phyloP scores from a whole-genome alignment of 2,329 filamentous ascomycete genomes.

The Fusarium sp. region DNA sequence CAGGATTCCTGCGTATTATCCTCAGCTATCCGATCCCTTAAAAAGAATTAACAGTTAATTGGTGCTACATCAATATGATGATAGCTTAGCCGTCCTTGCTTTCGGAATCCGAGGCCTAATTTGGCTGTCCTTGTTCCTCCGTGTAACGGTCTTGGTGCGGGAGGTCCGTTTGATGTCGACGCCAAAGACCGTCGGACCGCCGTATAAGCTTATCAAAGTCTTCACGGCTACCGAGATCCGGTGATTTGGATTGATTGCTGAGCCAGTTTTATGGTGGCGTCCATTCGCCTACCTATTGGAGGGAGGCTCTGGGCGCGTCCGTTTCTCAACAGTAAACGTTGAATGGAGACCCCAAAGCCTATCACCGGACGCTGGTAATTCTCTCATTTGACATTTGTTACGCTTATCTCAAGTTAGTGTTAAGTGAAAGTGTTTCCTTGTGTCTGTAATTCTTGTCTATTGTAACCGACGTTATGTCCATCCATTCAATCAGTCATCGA shows the following conservation, averaged over 20 bases:
- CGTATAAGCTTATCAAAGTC: background rate
- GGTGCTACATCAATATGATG: too few relatives aligned
- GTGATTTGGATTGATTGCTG: fast-evolving
- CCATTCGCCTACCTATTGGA: background rate
- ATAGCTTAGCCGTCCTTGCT: fast-evolving
- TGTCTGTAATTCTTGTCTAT: background rate
- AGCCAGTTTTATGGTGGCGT: fast-evolving
- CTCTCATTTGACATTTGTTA: fast-evolving
- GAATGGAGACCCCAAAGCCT: background rate
- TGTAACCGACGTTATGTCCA: fast-evolving
- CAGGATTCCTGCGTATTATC: background rate
- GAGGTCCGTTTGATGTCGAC: background rate
- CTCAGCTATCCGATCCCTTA: too few relatives aligned
- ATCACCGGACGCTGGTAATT: too few relatives aligned
- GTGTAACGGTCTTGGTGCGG: background rate
- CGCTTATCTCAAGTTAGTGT: too few relatives aligned
- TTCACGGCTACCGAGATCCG: conserved; percentile 2
- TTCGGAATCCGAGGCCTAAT: conserved; percentile 4
- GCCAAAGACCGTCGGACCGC: background rate
- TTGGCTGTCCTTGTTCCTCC: background rate
- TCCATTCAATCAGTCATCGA: background rate
- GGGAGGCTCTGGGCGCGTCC: too few relatives aligned
- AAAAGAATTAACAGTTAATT: too few relatives aligned
- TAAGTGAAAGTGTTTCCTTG: fast-evolving
- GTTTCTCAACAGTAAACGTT: fast-evolving